These are phyloP conservation scores for Pichia membranifaciens DNA, from an alignment of 805 yeast genomes.

Conservation along the genomic window DNA sequence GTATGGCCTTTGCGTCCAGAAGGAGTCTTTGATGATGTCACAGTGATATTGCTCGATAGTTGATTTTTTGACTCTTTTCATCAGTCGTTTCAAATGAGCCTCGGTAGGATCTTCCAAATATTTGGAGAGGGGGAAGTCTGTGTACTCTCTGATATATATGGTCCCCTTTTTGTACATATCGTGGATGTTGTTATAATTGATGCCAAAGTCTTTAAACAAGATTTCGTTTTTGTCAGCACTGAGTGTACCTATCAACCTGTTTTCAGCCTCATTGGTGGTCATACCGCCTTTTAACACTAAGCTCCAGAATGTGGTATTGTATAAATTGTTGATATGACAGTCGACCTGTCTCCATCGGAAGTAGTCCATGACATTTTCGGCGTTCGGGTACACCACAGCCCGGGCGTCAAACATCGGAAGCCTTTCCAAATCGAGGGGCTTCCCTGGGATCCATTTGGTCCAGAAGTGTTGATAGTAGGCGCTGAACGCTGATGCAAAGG, in stretches of 20 bases:
- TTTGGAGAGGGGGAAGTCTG: constrained; percentile 8
- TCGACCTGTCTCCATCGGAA: constrained; percentile 95
- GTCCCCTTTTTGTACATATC: constrained; percentile 88
- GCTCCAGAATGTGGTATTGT: constrained; percentile 91
- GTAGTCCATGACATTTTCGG: constrained; percentile 63
- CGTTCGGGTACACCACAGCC: constrained; percentile 77
- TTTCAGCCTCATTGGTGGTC: constrained; percentile 77
- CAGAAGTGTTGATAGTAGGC: constrained; percentile 69
- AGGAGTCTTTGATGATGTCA: constrained; percentile 58
- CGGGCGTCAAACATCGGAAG: constrained; percentile 90
- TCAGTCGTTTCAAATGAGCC: constrained; percentile 46
- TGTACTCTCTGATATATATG: constrained; percentile 44
- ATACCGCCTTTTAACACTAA: constrained; percentile 64
- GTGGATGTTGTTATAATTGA: constrained; percentile 87
- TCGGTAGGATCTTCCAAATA: constrained; percentile 21
- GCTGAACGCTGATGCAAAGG: constrained; percentile 78
- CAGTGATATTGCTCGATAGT: constrained; percentile 41
- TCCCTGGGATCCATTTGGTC: constrained; percentile 52
- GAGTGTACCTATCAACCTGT: constrained; percentile 66
- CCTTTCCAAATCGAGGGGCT: constrained; percentile 33
- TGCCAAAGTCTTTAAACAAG: constrained; percentile 65
- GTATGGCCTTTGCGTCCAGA: constrained; percentile 52
- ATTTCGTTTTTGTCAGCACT: constrained; percentile 87
- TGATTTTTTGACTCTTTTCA: constrained; percentile 45
- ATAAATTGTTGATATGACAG: constrained; percentile 90